Conservation (phyloP, 345 rosid genomes). For the Mercurialis annua region DNA sequence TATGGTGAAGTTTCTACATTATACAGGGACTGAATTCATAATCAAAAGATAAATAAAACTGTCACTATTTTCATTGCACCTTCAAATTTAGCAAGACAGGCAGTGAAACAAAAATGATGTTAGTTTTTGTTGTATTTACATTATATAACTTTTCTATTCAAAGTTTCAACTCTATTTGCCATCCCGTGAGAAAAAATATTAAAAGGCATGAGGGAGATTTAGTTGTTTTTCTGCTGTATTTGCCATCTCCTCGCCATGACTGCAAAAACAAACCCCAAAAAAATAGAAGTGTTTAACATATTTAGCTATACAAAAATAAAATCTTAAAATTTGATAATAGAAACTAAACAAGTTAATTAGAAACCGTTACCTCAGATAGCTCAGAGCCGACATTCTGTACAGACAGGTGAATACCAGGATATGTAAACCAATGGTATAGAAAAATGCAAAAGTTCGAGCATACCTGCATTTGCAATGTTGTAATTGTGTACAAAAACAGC, state of each 20-base stretch:
- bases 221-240: constrained; percentile 40
- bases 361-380: constrained; percentile 64
- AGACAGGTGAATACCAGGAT: constrained; percentile 87
- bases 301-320: no score
- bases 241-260: constrained; percentile 75
- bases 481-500: background rate
- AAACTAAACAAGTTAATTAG: background rate
- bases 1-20: no score
- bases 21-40: background rate
- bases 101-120: background rate
- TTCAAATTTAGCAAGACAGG: background rate
- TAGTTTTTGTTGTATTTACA: constrained; percentile 20
- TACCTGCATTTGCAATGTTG: constrained; percentile 64
- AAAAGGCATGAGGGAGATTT: constrained; percentile 71
- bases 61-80: constrained; percentile 14
- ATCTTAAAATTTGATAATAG: background rate
- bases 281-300: background rate
- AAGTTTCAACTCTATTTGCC: constrained; percentile 2
- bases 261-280: constrained; percentile 26
- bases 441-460: constrained; percentile 88
- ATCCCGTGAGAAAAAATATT: constrained; percentile 16
- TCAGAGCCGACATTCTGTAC: constrained; percentile 91
- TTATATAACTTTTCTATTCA: constrained; percentile 11
- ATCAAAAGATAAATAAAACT: background rate
- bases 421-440: constrained; percentile 89